Evolutionary conservation across 2,329 filamentous ascomycete species (phyloP).

Genomic region (Penicillium brevicompactum): DNA sequence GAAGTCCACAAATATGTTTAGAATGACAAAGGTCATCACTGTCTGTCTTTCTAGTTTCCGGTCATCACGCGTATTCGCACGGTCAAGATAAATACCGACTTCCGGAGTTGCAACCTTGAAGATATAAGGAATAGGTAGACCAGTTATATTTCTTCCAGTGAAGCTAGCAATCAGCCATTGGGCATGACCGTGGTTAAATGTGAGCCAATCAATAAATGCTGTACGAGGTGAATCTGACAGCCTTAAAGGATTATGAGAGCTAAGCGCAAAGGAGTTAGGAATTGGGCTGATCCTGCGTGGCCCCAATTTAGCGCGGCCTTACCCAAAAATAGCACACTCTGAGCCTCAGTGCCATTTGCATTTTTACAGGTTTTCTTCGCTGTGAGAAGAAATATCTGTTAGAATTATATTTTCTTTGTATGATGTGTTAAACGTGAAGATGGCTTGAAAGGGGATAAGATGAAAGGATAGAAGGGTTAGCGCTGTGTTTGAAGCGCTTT

Average conservation of each 20-base stretch:
- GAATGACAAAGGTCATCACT: too few species aligned
- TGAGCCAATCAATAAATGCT: neutral
- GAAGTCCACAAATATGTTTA: too few species aligned
- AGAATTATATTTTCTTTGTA: neutral
- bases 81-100: too few species aligned
- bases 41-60: too few species aligned
- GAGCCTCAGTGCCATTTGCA: neutral
- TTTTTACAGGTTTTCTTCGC: neutral
- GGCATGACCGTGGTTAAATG: neutral
- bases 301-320: conserved; percentile 3
- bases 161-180: neutral
- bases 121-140: too few species aligned
- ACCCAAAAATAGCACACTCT: conserved; percentile 5
- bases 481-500: conserved; percentile 2
- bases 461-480: neutral
- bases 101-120: too few species aligned
- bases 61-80: too few species aligned
- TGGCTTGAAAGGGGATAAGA: neutral
- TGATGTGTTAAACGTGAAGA: neutral
- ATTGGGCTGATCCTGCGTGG: conserved; percentile 7
- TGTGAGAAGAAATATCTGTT: neutral
- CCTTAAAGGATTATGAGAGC: neutral
- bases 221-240: neutral
- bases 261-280: conserved; percentile 5
- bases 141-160: neutral